phyloP scores from a whole-genome alignment of 768 basidiomycete species.

The Zangia roseola region DNA sequence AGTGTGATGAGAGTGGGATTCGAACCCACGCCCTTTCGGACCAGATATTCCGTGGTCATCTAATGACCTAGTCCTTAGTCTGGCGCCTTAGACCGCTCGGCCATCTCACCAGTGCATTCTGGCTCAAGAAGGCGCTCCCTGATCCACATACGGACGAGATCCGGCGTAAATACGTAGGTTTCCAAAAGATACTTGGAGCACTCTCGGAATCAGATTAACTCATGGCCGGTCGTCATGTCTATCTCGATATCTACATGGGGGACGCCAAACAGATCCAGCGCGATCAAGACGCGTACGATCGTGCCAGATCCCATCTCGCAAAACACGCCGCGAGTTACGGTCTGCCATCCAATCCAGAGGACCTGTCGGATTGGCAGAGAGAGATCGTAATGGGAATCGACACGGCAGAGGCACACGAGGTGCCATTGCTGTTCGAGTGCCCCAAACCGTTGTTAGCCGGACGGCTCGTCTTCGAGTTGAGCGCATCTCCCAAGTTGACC shows the following conservation, averaged over 20 bases:
- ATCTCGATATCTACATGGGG: slow-evolving; percentile 45
- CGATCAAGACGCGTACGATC: slow-evolving; percentile 31
- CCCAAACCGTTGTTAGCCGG: slow-evolving; percentile 41
- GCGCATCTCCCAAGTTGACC: slow-evolving; percentile 36
- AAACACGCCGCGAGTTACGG: slow-evolving; percentile 43
- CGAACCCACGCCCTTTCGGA: slow-evolving; percentile 43
- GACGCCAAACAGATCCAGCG: slow-evolving; percentile 28
- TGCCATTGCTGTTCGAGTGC: slow-evolving; percentile 33
- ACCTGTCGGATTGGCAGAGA: slow-evolving; percentile 42
- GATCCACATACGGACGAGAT: too few relatives aligned
- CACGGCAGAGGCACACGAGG: slow-evolving; percentile 31
- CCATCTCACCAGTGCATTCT: slow-evolving; percentile 37
- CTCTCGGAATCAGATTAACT: background rate
- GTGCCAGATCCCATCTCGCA: slow-evolving; percentile 33
- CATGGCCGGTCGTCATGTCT: slow-evolving; percentile 21
- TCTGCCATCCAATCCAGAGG: slow-evolving; percentile 37
- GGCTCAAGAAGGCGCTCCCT: slow-evolving; percentile 5
- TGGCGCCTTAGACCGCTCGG: slow-evolving; percentile 65
- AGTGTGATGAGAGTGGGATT: slow-evolving; percentile 38
- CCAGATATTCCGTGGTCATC: slow-evolving; percentile 32
- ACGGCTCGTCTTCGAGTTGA: slow-evolving; percentile 42
- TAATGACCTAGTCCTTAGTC: slow-evolving; percentile 47
- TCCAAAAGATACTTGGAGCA: too few relatives aligned
- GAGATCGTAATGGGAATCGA: slow-evolving; percentile 45
- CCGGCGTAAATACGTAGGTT: too few relatives aligned